Conservation (phyloP, 805 yeast species). For the Sugiyamaella smithiae region DNA sequence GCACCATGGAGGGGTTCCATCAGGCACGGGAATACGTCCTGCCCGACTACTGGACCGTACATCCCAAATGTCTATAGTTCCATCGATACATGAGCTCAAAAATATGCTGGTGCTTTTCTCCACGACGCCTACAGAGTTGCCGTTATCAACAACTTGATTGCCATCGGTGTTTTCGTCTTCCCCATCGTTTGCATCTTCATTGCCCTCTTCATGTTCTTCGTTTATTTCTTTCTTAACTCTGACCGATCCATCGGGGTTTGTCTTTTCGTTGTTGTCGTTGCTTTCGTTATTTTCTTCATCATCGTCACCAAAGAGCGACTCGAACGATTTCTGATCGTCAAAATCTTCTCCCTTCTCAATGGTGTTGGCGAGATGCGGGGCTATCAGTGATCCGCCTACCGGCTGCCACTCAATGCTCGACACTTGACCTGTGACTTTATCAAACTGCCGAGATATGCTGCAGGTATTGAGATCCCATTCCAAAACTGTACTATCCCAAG, state of each 20-base stretch:
- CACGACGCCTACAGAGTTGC: conserved; percentile 9
- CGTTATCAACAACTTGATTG: conserved; percentile 2
- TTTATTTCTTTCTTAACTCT: neutral
- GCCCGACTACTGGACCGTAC: conserved; percentile 47
- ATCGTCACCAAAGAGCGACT: conserved; percentile 58
- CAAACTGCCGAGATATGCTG: conserved; percentile 44
- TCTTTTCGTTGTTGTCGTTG: conserved; percentile 9
- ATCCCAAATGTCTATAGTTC: conserved; percentile 82
- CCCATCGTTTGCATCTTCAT: neutral
- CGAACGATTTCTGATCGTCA: conserved; percentile 38
- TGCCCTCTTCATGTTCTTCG: conserved; percentile 6
- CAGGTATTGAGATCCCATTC: conserved; percentile 90
- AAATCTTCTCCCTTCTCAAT: conserved; percentile 24
- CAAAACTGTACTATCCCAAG: conserved; percentile 81
- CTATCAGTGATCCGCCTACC: conserved; percentile 27
- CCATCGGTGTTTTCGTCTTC: conserved; percentile 4
- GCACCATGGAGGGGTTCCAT: conserved; percentile 90
- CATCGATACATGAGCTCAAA: conserved; percentile 79
- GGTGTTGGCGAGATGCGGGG: conserved; percentile 17
- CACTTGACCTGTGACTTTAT: conserved; percentile 71
- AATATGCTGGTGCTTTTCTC: conserved; percentile 43
- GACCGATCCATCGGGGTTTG: neutral
- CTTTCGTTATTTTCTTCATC: conserved; percentile 38
- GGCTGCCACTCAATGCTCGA: conserved; percentile 63
- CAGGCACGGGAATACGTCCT: conserved; percentile 51